Evolutionary conservation across 2,329 filamentous ascomycete species (phyloP).

Genomic region (Delphinella strobiligena): DNA sequence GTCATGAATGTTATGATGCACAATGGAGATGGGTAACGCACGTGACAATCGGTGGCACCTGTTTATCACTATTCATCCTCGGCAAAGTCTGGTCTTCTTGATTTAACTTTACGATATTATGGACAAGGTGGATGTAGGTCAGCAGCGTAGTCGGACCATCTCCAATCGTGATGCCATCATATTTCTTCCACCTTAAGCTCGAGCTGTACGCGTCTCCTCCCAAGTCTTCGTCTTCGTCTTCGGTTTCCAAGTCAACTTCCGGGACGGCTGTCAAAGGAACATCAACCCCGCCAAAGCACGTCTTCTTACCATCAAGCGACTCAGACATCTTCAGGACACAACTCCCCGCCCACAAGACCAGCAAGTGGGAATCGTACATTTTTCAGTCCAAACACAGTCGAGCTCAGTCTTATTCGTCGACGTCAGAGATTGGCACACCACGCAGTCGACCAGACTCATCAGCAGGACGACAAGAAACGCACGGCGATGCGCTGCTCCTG

Average conservation of each 20-base stretch:
- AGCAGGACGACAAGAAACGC: conserved; percentile 13
- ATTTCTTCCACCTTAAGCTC: conserved; percentile 51
- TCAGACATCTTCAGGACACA: conserved; percentile 34
- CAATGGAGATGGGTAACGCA: conserved; percentile 2
- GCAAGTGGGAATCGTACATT: conserved; percentile 23
- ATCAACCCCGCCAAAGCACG: conserved; percentile 7
- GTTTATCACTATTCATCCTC: background rate
- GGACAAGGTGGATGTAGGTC: background rate
- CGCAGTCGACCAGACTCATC: conserved; percentile 8
- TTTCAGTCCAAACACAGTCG: conserved; percentile 7
- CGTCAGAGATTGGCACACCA: background rate
- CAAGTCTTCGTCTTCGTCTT: conserved; percentile 18
- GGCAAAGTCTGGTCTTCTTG: too few relatives aligned
- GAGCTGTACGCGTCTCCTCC: too few relatives aligned
- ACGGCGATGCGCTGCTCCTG: conserved; percentile 23
- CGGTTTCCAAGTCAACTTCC: conserved; percentile 3
- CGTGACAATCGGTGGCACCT: background rate
- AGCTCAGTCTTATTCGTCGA: conserved; percentile 1
- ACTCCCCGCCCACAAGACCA: conserved; percentile 30
- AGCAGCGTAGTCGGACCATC: background rate
- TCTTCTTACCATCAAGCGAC: conserved; percentile 27
- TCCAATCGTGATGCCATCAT: conserved; percentile 40
- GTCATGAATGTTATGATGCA: background rate
- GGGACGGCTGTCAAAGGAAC: background rate
- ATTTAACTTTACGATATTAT: too few relatives aligned